phyloP scores from a whole-genome alignment of 352 stramenopile species.

The Saprolegnia diclina region DNA sequence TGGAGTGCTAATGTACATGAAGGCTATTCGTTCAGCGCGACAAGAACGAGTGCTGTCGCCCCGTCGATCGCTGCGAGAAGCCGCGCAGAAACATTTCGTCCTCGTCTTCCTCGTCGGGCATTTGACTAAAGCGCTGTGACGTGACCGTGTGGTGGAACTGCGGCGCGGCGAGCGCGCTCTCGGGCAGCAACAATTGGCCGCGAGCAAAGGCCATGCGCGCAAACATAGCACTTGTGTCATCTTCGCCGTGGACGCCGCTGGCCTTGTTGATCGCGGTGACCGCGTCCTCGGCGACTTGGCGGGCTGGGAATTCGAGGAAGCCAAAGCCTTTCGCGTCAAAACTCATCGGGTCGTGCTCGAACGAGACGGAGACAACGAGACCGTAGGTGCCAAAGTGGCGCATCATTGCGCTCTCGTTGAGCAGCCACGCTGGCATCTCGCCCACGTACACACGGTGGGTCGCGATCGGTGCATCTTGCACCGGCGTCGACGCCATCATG shows the following conservation, averaged over 20 bases:
- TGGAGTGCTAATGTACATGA: no score
- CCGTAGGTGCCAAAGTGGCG: conserved; percentile 20
- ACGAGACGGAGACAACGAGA: not conserved
- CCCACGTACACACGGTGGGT: conserved; percentile 18
- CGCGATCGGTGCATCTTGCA: not conserved
- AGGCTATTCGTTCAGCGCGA: not conserved
- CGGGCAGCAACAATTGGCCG: not conserved
- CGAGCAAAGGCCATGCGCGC: conserved; percentile 11
- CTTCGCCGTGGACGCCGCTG: not conserved
- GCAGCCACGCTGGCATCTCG: conserved; percentile 16
- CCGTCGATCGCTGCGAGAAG: conserved; percentile 15
- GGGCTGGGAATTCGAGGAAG: conserved; percentile 9
- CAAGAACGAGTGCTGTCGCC: not conserved
- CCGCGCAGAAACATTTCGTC: conserved; percentile 14
- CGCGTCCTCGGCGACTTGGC: not conserved
- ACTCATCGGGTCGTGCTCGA: not conserved
- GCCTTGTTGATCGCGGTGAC: conserved; percentile 4
- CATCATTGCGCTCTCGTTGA: not conserved
- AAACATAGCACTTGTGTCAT: conserved; percentile 5
- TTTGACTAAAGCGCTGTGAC: conserved; percentile 13
- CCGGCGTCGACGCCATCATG: not conserved
- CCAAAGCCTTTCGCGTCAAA: conserved; percentile 14
- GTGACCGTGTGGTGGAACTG: not conserved
- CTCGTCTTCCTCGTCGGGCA: conserved; percentile 10
- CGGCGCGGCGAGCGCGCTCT: not conserved